Evolutionary conservation across 2,329 filamentous ascomycete species (phyloP).

Genomic region (Ambrosiella beaveri): DNA sequence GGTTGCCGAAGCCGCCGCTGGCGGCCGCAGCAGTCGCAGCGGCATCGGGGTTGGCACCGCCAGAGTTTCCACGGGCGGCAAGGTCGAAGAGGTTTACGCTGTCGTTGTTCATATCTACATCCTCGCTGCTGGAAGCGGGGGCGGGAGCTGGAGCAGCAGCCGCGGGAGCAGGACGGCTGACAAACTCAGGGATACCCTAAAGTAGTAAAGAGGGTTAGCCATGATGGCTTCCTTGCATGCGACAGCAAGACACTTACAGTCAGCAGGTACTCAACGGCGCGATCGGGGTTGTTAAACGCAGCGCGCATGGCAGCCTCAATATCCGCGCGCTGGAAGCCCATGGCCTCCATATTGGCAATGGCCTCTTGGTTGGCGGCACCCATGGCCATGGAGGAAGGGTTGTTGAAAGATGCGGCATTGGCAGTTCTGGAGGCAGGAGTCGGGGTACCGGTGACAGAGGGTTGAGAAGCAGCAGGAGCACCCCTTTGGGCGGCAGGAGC

Average conservation of each 20-base stretch:
- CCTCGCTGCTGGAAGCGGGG: slow-evolving; percentile 22
- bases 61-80: slow-evolving; percentile 54
- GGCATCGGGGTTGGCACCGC: slow-evolving; percentile 26
- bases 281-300: slow-evolving; percentile 91
- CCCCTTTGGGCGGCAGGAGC: slow-evolving; percentile 34
- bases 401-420: slow-evolving; percentile 38
- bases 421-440: slow-evolving; percentile 31
- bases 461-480: slow-evolving; percentile 20
- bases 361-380: slow-evolving; percentile 67
- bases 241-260: slow-evolving; percentile 37
- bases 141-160: slow-evolving; percentile 26
- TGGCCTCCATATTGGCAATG: slow-evolving; percentile 85
- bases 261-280: slow-evolving; percentile 88
- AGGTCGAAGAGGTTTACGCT: slow-evolving; percentile 84
- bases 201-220: background rate
- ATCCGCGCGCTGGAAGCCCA: slow-evolving; percentile 80
- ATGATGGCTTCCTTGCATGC: background rate
- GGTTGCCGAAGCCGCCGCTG: slow-evolving; percentile 47
- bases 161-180: slow-evolving; percentile 36
- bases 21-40: slow-evolving; percentile 34
- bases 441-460: slow-evolving; percentile 32
- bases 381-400: slow-evolving; percentile 70
- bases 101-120: slow-evolving; percentile 36
- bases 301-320: slow-evolving; percentile 92
- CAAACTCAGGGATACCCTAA: slow-evolving; percentile 77